Evolutionary conservation across 495 filamentous ascomycete species (phyloP).

Genomic region (Daldinia vernicosa): DNA sequence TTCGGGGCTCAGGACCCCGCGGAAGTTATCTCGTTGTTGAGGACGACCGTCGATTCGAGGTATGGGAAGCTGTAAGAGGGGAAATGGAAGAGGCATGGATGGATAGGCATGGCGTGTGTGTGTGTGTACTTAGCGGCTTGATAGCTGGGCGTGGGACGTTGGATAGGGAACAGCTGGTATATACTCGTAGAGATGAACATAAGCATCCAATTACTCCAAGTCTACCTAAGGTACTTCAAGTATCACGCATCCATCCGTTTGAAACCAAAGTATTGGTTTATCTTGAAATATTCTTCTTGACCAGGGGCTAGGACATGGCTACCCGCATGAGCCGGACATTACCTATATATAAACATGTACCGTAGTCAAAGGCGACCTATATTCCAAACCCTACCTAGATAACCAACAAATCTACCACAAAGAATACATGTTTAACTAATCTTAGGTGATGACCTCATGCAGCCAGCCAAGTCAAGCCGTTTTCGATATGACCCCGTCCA

Average conservation of each 20-base stretch:
- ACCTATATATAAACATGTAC: too few species aligned
- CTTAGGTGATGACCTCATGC: neutral
- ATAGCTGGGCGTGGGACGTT: neutral
- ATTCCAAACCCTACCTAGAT: neutral
- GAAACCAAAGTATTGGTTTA: neutral
- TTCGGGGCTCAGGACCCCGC: constrained; percentile 90
- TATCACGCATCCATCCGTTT: neutral
- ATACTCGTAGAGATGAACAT: neutral
- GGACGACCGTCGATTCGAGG: constrained; percentile 78
- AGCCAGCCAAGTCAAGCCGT: neutral
- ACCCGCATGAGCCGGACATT: neutral
- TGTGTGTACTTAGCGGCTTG: neutral
- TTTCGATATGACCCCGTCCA: constrained; percentile 55
- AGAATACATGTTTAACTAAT: neutral
- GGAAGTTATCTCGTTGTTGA: constrained; percentile 81
- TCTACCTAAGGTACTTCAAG: too few species aligned
- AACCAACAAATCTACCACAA: neutral
- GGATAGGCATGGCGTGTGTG: neutral
- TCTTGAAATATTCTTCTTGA: neutral
- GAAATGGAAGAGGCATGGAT: neutral
- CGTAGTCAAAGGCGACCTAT: neutral
- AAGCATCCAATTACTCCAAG: neutral
- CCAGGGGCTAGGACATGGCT: neutral
- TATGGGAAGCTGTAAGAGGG: constrained; percentile 45
- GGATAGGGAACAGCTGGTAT: neutral